phyloP scores from a whole-genome alignment of 495 filamentous ascomycete species.

The Annulohypoxylon bovei region DNA sequence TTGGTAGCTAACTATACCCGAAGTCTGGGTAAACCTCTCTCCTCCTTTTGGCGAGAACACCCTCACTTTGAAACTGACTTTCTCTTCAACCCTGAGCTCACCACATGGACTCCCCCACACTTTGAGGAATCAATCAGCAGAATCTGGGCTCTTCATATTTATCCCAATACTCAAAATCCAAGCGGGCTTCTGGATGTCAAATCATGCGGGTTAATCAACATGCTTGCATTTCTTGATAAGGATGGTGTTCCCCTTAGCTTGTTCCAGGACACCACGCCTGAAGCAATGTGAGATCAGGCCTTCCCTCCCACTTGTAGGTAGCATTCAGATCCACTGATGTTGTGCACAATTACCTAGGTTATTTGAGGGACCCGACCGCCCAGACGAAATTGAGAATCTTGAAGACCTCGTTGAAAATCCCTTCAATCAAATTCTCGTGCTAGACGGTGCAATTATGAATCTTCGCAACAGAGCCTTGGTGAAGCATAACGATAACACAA shows the following conservation, averaged over 20 bases:
- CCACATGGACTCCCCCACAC: neutral
- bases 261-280: neutral
- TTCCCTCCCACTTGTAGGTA: neutral
- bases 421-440: neutral
- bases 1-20: neutral
- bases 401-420: neutral
- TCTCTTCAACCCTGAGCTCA: neutral
- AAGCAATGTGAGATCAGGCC: constrained; percentile 1
- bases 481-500: neutral
- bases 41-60: constrained; percentile 5
- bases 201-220: neutral
- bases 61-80: constrained; percentile 1
- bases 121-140: neutral
- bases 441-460: neutral
- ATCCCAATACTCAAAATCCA: neutral
- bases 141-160: neutral
- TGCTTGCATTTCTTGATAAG: constrained; percentile 3
- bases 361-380: neutral
- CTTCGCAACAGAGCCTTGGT: neutral
- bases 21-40: neutral
- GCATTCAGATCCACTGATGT: neutral
- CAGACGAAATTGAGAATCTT: neutral
- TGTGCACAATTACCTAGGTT: neutral
- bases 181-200: neutral
- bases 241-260: neutral